Conservation (phyloP, 345 rosid species). For the Populus ilicifolia region DNA sequence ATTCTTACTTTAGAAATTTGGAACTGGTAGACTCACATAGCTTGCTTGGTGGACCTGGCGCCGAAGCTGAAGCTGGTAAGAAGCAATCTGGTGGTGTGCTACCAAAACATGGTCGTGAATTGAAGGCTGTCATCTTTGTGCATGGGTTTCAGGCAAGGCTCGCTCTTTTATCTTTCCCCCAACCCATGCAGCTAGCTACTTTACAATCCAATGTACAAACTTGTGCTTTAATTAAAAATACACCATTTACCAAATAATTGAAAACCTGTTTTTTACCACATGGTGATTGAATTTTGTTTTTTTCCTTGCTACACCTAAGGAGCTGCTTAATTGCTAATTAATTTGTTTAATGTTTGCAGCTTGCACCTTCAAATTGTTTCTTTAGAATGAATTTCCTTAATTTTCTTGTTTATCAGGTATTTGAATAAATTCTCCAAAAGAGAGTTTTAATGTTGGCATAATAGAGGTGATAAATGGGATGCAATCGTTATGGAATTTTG, state of each 20-base stretch:
- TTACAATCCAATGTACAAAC: not conserved
- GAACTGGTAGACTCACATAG: constrained; percentile 43
- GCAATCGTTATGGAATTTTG: not conserved
- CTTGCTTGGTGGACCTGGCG: constrained; percentile 20
- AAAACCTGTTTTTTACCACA: not conserved
- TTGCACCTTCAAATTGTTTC: not conserved
- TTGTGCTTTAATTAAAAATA: not conserved
- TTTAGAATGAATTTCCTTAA: not conserved
- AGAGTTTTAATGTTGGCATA: not conserved
- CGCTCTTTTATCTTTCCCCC: not conserved
- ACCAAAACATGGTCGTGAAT: constrained; percentile 43
- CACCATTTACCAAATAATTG: not conserved
- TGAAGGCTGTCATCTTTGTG: constrained; percentile 80
- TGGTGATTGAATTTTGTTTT: not conserved
- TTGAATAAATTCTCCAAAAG: not conserved
- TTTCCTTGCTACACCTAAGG: not conserved
- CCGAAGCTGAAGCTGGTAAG: constrained; percentile 27
- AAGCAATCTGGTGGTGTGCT: constrained; percentile 22
- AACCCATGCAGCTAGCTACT: not conserved
- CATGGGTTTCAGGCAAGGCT: constrained; percentile 93
- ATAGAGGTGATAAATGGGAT: not conserved
- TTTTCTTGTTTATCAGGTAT: not conserved
- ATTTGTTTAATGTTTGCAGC: not conserved
- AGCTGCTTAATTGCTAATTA: not conserved
- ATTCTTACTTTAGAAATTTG: constrained; percentile 64